These are phyloP conservation scores for Kokia cookei DNA, from an alignment of 441 rosid genomes.

Conservation along the genomic window DNA sequence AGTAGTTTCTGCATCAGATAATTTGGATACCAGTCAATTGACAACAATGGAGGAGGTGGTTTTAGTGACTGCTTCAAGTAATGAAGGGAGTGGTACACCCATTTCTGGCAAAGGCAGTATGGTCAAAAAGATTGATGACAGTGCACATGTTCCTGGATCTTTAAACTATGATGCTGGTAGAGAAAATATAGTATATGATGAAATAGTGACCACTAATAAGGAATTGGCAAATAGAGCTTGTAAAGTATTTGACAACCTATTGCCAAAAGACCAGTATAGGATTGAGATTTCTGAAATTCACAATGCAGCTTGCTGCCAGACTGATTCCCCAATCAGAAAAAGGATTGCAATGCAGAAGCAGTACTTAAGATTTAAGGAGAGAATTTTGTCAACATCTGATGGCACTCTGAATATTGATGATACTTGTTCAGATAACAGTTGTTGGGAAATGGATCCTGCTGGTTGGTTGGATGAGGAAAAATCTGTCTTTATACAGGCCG, in stretches of 20 bases:
- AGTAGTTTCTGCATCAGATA: constrained; percentile 22
- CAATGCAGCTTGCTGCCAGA: constrained; percentile 16
- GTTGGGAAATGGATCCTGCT: constrained; percentile 71
- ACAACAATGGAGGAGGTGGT: constrained; percentile 10
- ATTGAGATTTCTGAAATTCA: constrained; percentile 30
- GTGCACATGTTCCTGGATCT: constrained; percentile 9
- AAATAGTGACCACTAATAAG: constrained; percentile 56
- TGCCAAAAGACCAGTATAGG: constrained; percentile 37
- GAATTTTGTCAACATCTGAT: constrained; percentile 59
- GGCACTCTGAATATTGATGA: constrained; percentile 61
- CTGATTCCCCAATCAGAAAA: constrained; percentile 37
- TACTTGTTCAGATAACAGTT: constrained; percentile 88
- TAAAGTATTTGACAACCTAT: constrained; percentile 43
- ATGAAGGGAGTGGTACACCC: constrained; percentile 19
- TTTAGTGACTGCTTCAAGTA: constrained; percentile 13
- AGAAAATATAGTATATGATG: constrained; percentile 31
- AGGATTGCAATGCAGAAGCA: constrained; percentile 42
- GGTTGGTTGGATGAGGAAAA: constrained; percentile 96
- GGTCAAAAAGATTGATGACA: constrained; percentile 7
- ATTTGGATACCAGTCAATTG: constrained; percentile 17
- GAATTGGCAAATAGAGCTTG: constrained; percentile 55
- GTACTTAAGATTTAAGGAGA: constrained; percentile 67
- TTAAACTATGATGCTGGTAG: constrained; percentile 16
- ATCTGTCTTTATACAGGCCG: constrained; percentile 61
- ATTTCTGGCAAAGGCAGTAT: constrained; percentile 21